Base-by-base conservation (phyloP, 768 basidiomycete species). In the Lactarius hatsudake region DNA sequence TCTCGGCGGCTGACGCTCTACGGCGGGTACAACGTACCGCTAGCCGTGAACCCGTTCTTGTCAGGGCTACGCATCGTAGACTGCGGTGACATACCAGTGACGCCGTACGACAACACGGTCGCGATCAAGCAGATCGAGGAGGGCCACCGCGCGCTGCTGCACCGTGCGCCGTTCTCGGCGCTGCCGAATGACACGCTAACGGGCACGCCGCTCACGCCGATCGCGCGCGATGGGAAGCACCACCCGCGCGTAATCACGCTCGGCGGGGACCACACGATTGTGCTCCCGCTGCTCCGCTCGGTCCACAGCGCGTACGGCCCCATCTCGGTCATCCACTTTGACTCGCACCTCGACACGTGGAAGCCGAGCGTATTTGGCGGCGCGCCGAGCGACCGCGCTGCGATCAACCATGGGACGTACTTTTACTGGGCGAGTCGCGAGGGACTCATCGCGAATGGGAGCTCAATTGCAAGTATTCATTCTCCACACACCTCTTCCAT, bases 211-310 rank as follows among this genome's bases (percentile, higher is more conserved):
- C 82, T 90, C 26, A 73, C 78, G 17, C 86, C 89, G 23, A 76
- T 91, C 54, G 84, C 89, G 51, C 73, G 78, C 23, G 91, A 94
- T 67, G 91, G 90, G 15, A 86, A 84, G 73, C 80, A 85, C 63
- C 93, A 94, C 73, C 93, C 93, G 0, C 81, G 91, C 45, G 79
- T 95, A 63, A 83, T 95, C 67, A 91, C 92, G 26, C 84, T 94
- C 40, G 94, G 94, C 26, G 93, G 94, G 4, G 93, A 95, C 73
- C 93, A 94, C 74, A 93, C 92, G 10, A 91, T 94, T 68, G 91
- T 87, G 43, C 76, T 88, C 8, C 86, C 87, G 18, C 78, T 87
- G 56, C 74, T 82, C 63, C 86, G 91, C 48, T 90, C 93, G 18
- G 84, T 94, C 57, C 75, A 90, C 75, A 85, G 86, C 53, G 86